Base-by-base conservation (phyloP, 108 stramenopile genomes). In the Fistulifera pelliculosa region DNA sequence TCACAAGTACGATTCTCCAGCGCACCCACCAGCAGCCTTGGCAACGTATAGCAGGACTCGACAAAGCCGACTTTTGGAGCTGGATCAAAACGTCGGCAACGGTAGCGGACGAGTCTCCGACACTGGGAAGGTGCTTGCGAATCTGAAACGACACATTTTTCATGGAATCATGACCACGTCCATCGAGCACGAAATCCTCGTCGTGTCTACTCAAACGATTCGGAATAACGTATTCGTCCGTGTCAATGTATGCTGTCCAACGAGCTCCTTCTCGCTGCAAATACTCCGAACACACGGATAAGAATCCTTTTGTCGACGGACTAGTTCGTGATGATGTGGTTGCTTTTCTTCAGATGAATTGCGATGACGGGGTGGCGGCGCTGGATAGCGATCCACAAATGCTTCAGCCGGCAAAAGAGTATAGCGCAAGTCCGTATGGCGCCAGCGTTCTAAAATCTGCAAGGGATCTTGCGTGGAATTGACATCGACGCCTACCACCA, bases 181-280 rank as follows among this genome's bases (percentile, higher is more conserved):
- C 21, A 45, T 45, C 21, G 44, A 45, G 3, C 5, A 19, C 11
- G 19, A 45, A 11, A 4, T 45, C 5, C 11, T 17, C 19, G 16
- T 70, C 65, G 13, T 53, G 6, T n/a, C 42, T 47, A 7, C 27
- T 60, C 23, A 18, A 48, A 11, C 52, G 49, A 56, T 80, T 73
- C 39, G 68, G 64, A 12, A 49, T 59, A 14, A 80, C 18, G 54
- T 68, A 80, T 27, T 80, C 79, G 40, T 80, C 79, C 0, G 67
- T 54, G 28, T 80, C 79, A 47, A 60, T 44, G 5, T 65, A 35
- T 1, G 65, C 18, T 0, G 72, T 65, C 79, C 79, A 80, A 0
- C 25, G 47, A 25, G 53, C 26, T 13, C 47, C 56, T 19, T 44
- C 28, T 16, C 43, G 15, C 13, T 70, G 40, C 51, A 80, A 28